Conservation (phyloP, 2,329 filamentous ascomycete species). For the Penicillium fuscoglaucum region DNA sequence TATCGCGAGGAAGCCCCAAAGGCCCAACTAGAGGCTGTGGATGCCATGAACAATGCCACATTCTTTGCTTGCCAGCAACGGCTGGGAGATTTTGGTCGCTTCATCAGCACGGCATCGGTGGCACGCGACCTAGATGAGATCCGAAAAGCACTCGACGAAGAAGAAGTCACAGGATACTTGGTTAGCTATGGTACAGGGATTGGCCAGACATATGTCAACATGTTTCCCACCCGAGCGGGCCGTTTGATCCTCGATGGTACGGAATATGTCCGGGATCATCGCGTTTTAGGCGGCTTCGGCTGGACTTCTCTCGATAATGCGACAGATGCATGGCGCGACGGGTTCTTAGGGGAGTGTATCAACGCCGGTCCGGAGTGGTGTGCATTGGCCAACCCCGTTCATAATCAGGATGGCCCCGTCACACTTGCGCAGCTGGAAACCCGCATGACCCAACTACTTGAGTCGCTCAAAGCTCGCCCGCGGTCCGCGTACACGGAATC, state of each 20-base stretch:
- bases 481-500: constrained; percentile 16
- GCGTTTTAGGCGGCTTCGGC: constrained; percentile 17
- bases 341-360: constrained; percentile 20
- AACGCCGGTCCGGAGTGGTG: constrained; percentile 16
- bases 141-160: constrained; percentile 16
- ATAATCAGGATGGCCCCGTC: not conserved
- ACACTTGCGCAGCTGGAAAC: constrained; percentile 11
- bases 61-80: constrained; percentile 20
- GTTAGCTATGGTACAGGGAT: constrained; percentile 22
- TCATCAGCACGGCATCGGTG: constrained; percentile 19
- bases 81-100: constrained; percentile 19
- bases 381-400: constrained; percentile 13
- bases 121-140: constrained; percentile 21
- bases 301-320: constrained; percentile 19
- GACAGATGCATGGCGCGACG: constrained; percentile 19
- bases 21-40: constrained; percentile 10
- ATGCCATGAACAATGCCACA: constrained; percentile 21
- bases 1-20: constrained; percentile 17
- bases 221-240: constrained; percentile 18
- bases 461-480: constrained; percentile 12
- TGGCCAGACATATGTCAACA: constrained; percentile 21
- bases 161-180: constrained; percentile 17
- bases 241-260: constrained; percentile 21
- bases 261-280: constrained; percentile 18
- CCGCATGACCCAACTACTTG: constrained; percentile 11